A percentile compares a stretch with the other conserved stretches of the same genome.
Conservation (phyloP, 2,329 filamentous ascomycete species). For the Talaromyces sp. region DNA sequence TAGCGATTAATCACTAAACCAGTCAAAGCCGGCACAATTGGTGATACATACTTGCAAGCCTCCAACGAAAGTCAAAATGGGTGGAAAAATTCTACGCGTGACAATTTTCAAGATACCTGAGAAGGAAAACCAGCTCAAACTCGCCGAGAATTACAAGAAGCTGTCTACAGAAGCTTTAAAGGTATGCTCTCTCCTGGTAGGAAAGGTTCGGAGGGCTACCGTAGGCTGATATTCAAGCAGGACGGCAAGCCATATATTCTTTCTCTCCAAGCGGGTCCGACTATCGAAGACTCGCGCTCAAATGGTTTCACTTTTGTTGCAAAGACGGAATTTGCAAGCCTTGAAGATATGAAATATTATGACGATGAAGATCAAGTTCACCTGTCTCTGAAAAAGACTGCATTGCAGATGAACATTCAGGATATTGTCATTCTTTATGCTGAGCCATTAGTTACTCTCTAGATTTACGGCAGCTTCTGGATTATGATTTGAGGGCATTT, state of each 20-base stretch:
- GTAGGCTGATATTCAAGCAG: slow-evolving; percentile 39
- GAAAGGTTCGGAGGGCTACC: no score
- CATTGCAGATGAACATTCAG: slow-evolving; percentile 25
- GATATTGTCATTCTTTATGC: slow-evolving; percentile 37
- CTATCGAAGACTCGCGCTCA: slow-evolving; percentile 57
- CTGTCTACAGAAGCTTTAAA: slow-evolving; percentile 5
- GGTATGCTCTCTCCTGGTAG: neutral
- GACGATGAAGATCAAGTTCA: slow-evolving; percentile 60
- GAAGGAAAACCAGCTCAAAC: slow-evolving; percentile 6
- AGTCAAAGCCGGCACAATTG: neutral
- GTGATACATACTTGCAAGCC: neutral
- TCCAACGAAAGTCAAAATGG: neutral
- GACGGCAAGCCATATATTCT: slow-evolving; percentile 70
- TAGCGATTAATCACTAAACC: neutral
- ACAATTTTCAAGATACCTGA: slow-evolving; percentile 13
- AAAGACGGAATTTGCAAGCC: slow-evolving; percentile 60
- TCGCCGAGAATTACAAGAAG: slow-evolving; percentile 7
- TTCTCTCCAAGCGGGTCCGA: slow-evolving; percentile 53
- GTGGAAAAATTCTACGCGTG: slow-evolving; percentile 2
- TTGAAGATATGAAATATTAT: slow-evolving; percentile 70
- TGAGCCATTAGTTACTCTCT: slow-evolving; percentile 23
- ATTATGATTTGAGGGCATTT: neutral
- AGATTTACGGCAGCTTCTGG: neutral
- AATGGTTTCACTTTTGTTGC: slow-evolving; percentile 65
- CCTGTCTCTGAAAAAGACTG: slow-evolving; percentile 43